Conservation (phyloP, 2,329 filamentous ascomycete genomes). For the Diaporthe sp. region DNA sequence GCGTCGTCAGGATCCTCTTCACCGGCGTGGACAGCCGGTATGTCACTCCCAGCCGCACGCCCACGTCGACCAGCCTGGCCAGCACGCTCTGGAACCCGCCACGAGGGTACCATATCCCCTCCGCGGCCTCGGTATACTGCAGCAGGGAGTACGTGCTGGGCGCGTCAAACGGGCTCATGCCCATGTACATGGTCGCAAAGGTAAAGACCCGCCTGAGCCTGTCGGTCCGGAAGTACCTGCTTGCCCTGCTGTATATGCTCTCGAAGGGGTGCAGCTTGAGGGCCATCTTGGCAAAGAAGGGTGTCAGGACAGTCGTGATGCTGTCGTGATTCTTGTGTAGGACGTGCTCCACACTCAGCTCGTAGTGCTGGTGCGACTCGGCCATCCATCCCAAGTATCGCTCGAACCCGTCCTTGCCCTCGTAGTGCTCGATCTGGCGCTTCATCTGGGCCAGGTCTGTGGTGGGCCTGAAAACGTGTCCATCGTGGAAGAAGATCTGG, state of each 20-base stretch:
- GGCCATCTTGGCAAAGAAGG: conserved; percentile 70
- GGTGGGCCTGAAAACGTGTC: conserved; percentile 72
- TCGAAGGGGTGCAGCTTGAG: conserved; percentile 78
- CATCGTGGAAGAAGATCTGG: conserved; percentile 80
- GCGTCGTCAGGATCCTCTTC: conserved; percentile 64
- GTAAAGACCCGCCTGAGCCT: conserved; percentile 79
- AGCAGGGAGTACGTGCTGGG: conserved; percentile 81
- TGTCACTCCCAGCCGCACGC: conserved; percentile 71
- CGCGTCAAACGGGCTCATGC: conserved; percentile 83
- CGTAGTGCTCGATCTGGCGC: conserved; percentile 77
- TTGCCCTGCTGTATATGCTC: conserved; percentile 75
- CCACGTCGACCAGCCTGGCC: conserved; percentile 73
- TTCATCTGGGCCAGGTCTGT: conserved; percentile 82
- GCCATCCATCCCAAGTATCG: conserved; percentile 76
- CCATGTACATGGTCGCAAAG: conserved; percentile 87
- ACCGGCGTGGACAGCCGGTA: conserved; percentile 74
- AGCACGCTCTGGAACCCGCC: conserved; percentile 79
- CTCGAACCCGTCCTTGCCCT: conserved; percentile 78
- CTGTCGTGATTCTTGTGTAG: conserved; percentile 77
- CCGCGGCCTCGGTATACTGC: conserved; percentile 81
- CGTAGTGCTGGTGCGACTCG: conserved; percentile 79
- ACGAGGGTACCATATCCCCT: conserved; percentile 82
- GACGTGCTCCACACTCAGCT: conserved; percentile 75
- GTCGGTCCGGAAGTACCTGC: conserved; percentile 78
- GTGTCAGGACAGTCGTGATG: conserved; percentile 68